These are phyloP conservation scores for Ogataea pignaliae DNA, from an alignment of 805 yeast genomes.

Conservation along the genomic window DNA sequence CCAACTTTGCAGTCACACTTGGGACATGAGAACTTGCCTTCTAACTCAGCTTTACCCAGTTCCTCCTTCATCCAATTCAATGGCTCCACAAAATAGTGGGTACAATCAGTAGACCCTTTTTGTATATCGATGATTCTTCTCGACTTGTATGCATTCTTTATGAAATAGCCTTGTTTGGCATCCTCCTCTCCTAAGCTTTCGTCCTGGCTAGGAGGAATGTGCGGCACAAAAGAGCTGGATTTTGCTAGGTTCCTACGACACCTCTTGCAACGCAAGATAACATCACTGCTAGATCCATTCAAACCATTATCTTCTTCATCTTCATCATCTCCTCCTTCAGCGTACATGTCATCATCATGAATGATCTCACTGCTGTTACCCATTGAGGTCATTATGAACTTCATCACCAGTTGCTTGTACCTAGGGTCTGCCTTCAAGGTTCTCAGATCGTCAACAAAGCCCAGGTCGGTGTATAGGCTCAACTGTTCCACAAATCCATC, in stretches of 20 bases:
- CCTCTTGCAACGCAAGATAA: constrained; percentile 64
- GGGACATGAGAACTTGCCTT: constrained; percentile 84
- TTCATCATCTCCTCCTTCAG: constrained; percentile 2
- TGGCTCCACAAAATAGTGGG: constrained; percentile 87
- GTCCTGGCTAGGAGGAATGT: constrained; percentile 55
- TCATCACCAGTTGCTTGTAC: constrained; percentile 42
- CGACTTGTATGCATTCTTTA: constrained; percentile 58
- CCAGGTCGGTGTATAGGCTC: constrained; percentile 47
- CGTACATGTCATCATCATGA: constrained; percentile 13
- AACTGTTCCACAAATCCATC: constrained; percentile 71
- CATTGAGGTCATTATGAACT: constrained; percentile 23
- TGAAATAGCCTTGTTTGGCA: constrained; percentile 62
- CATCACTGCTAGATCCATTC: constrained; percentile 1
- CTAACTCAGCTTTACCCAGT: constrained; percentile 66
- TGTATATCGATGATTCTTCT: constrained; percentile 55
- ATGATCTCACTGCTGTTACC: constrained; percentile 15
- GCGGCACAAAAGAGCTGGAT: constrained; percentile 57
- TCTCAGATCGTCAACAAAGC: constrained; percentile 34
- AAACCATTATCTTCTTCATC: not conserved
- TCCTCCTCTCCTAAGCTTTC: constrained; percentile 38
- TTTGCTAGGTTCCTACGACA: constrained; percentile 72
- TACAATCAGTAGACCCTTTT: constrained; percentile 59
- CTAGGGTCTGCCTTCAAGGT: constrained; percentile 12
- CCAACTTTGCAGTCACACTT: constrained; percentile 85
- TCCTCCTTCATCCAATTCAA: constrained; percentile 87